Conservation (phyloP, 176 grass and related monocot species). For the Oryza brachyantha region DNA sequence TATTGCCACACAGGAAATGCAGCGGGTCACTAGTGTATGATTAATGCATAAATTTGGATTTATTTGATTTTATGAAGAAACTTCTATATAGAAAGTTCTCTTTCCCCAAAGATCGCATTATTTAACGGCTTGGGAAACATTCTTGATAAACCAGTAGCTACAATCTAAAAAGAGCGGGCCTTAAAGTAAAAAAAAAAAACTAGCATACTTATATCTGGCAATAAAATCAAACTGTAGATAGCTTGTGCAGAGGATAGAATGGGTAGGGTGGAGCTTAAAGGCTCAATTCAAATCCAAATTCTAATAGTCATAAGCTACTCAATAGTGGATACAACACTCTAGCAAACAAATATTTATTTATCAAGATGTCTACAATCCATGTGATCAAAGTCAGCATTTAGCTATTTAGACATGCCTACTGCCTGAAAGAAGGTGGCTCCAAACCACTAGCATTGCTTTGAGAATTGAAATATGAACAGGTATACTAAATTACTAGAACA, state of each 20-base stretch:
- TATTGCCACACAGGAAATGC: too few species aligned
- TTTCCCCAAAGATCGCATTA: too few species aligned
- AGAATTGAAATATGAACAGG: background rate
- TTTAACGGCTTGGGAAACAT: too few species aligned
- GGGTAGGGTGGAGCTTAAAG: background rate
- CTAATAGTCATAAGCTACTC: background rate
- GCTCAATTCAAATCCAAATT: background rate
- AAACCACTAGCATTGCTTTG: background rate
- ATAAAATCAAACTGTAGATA: background rate
- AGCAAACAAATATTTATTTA: background rate
- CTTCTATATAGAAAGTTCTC: too few species aligned
- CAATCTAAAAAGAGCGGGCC: too few species aligned
- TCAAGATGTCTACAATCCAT: background rate
- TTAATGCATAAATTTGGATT: too few species aligned
- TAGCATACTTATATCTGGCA: background rate
- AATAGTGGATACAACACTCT: background rate
- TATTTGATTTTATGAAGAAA: too few species aligned
- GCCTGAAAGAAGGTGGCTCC: slow-evolving; percentile 9
- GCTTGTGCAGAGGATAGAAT: background rate
- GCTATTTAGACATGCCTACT: slow-evolving; percentile 2
- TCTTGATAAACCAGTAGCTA: too few species aligned
- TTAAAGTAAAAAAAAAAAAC: too few species aligned
- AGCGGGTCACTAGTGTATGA: too few species aligned
- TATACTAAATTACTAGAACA: slow-evolving; percentile 21
- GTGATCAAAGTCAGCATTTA: background rate